Evolutionary conservation across 2,329 filamentous ascomycete genomes (phyloP).

Genomic region (Thielaviopsis punctulata): DNA sequence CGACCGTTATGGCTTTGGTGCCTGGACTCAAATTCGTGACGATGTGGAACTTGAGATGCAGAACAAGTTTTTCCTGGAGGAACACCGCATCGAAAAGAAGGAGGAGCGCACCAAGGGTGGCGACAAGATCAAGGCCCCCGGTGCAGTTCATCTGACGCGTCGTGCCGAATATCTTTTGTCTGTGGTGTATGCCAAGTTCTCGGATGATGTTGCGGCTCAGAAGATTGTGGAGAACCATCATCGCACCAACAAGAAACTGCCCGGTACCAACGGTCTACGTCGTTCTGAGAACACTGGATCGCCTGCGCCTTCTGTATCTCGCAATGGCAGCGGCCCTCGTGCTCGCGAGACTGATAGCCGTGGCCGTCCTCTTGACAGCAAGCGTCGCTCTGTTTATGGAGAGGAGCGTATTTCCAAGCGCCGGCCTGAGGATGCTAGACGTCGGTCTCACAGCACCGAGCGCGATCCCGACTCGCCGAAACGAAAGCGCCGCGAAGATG

Average conservation of each 20-base stretch:
- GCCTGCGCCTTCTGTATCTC: slow-evolving; percentile 34
- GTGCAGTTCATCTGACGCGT: slow-evolving; percentile 91
- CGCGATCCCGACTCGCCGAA: slow-evolving; percentile 16
- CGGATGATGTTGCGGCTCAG: slow-evolving; percentile 56
- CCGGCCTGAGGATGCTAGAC: slow-evolving; percentile 26
- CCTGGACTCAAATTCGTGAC: slow-evolving; percentile 87
- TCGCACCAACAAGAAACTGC: slow-evolving; percentile 73
- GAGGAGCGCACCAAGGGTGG: slow-evolving; percentile 70
- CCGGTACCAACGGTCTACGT: slow-evolving; percentile 40
- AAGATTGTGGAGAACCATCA: slow-evolving; percentile 81
- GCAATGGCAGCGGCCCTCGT: slow-evolving; percentile 31
- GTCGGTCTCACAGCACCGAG: slow-evolving; percentile 20
- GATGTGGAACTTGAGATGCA: slow-evolving; percentile 69
- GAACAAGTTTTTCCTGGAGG: slow-evolving; percentile 91
- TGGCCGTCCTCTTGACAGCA: slow-evolving; percentile 28
- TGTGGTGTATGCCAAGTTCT: slow-evolving; percentile 77
- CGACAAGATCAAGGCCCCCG: slow-evolving; percentile 73
- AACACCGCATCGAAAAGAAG: slow-evolving; percentile 96
- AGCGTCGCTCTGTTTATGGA: slow-evolving; percentile 40
- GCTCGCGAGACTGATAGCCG: slow-evolving; percentile 31
- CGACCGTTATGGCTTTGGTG: slow-evolving; percentile 82
- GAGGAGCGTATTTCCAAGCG: slow-evolving; percentile 28
- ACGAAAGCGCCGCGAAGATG: slow-evolving; percentile 12
- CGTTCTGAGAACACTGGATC: slow-evolving; percentile 50
- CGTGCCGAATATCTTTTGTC: slow-evolving; percentile 89